phyloP scores from a whole-genome alignment of 768 basidiomycete genomes.

The Asterophora parasitica region DNA sequence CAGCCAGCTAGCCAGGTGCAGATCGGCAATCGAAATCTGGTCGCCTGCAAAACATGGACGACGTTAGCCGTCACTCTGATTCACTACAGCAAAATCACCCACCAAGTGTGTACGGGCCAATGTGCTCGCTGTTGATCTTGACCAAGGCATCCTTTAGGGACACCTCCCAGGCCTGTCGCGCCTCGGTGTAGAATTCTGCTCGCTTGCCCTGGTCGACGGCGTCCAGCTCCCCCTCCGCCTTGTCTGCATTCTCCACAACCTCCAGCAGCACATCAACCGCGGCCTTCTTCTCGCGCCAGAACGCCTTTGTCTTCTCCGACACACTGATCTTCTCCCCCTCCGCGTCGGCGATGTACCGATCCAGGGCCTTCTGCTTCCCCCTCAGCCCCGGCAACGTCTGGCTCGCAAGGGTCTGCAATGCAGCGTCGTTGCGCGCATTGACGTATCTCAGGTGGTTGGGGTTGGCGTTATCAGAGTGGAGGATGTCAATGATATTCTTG shows the following conservation, averaged over 20 bases:
- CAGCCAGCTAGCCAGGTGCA: conserved; percentile 79
- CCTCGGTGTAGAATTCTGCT: conserved; percentile 45
- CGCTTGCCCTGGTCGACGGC: conserved; percentile 35
- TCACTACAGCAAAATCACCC: conserved; percentile 16
- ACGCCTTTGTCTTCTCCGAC: conserved; percentile 55
- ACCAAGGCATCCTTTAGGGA: conserved; percentile 41
- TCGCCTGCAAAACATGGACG: conserved; percentile 49
- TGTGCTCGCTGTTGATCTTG: conserved; percentile 50
- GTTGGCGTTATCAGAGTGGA: conserved; percentile 59
- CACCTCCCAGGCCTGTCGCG: conserved; percentile 50
- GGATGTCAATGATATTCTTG: conserved; percentile 46
- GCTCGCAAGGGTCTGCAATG: conserved; percentile 45
- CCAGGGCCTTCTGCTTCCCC: conserved; percentile 46
- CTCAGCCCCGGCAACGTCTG: conserved; percentile 37
- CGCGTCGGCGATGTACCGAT: conserved; percentile 46
- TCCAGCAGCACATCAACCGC: conserved; percentile 38
- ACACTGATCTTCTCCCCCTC: conserved; percentile 43
- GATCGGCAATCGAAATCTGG: conserved; percentile 75
- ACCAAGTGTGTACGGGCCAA: conserved; percentile 66
- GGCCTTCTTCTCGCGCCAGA: conserved; percentile 56
- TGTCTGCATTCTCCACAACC: conserved; percentile 43
- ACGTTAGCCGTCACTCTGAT: conserved; percentile 39
- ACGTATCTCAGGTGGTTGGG: conserved; percentile 56
- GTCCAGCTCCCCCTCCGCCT: conserved; percentile 33
- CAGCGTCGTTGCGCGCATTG: conserved; percentile 53